A percentile compares a stretch with the other conserved stretches of the same genome.
Evolutionary conservation across 129 eudicot genomes (phyloP).

Genomic region (Helichrysum umbraculigerum): DNA sequence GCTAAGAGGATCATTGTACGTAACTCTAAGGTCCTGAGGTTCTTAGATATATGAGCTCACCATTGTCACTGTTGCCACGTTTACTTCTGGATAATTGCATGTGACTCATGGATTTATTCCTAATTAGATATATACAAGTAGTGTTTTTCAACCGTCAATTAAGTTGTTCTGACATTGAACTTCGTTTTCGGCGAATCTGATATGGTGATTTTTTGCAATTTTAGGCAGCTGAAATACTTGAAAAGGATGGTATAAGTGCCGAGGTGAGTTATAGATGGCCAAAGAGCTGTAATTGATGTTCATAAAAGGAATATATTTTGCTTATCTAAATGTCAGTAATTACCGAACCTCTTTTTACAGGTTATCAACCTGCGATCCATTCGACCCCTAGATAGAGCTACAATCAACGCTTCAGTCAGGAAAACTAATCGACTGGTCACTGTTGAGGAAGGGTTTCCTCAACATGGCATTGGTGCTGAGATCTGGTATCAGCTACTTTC

Average conservation of each 20-base stretch:
- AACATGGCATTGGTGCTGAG: slow-evolving; percentile 88
- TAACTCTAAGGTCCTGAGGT: no score
- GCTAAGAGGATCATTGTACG: no score
- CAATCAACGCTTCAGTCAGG: slow-evolving; percentile 72
- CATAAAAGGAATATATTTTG: not conserved
- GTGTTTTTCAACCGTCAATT: not conserved
- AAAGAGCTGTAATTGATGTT: not conserved
- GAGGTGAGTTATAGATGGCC: slow-evolving; percentile 46
- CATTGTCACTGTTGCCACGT: no score
- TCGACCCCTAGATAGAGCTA: slow-evolving; percentile 71
- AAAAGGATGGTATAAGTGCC: slow-evolving; percentile 69
- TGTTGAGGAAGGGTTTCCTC: slow-evolving; percentile 84
- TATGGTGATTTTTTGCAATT: not conserved
- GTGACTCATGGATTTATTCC: no score
- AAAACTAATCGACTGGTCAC: slow-evolving; percentile 77
- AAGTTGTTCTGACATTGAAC: not conserved
- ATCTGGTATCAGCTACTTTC: slow-evolving; percentile 50
- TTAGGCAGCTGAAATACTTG: slow-evolving; percentile 83
- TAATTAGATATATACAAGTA: not conserved
- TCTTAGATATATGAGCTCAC: no score
- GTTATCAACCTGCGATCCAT: slow-evolving; percentile 72
- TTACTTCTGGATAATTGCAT: no score
- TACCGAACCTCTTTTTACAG: slow-evolving; percentile 24
- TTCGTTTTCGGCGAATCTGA: not conserved
- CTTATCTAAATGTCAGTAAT: not conserved